These are phyloP conservation scores for Eucalyptus pauciflora DNA, from an alignment of 345 rosid species.

Conservation along the genomic window DNA sequence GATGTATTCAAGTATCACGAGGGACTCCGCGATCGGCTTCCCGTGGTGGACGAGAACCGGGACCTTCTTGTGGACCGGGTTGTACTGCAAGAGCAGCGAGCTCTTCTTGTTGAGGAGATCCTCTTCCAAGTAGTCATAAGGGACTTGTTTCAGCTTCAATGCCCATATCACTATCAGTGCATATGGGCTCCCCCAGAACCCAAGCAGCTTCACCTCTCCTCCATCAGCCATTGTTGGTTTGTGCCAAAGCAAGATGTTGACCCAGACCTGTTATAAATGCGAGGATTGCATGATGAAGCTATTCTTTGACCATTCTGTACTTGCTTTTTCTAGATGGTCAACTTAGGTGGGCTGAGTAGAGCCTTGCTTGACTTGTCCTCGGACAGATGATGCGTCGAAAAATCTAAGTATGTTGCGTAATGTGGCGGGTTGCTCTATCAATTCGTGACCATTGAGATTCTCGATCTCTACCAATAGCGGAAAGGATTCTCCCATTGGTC, in stretches of 20 bases:
- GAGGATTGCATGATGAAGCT: neutral
- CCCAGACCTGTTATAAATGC: neutral
- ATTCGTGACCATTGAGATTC: neutral
- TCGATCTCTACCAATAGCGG: neutral
- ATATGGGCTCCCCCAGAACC: constrained; percentile 11
- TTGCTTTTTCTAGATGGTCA: neutral
- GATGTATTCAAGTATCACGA: constrained; percentile 12
- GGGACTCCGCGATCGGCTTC: constrained; percentile 11
- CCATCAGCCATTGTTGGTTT: neutral
- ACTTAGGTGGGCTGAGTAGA: neutral
- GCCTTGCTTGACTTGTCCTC: neutral
- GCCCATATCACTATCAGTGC: constrained; percentile 9
- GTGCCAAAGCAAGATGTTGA: neutral
- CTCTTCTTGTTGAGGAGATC: constrained; percentile 12
- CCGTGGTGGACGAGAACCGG: constrained; percentile 16
- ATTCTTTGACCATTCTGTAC: neutral
- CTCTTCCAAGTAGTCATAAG: constrained; percentile 10
- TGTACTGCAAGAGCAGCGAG: constrained; percentile 8
- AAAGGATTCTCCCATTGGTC: neutral
- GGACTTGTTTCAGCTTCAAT: constrained; percentile 8
- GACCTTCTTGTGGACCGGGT: constrained; percentile 8
- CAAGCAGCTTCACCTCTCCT: constrained; percentile 4
- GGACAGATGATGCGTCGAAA: neutral
- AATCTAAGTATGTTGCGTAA: neutral
- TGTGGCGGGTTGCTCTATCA: neutral